Evolutionary conservation across 2,329 filamentous ascomycete species (phyloP).

Genomic region (Rutstroemia sydowiana): DNA sequence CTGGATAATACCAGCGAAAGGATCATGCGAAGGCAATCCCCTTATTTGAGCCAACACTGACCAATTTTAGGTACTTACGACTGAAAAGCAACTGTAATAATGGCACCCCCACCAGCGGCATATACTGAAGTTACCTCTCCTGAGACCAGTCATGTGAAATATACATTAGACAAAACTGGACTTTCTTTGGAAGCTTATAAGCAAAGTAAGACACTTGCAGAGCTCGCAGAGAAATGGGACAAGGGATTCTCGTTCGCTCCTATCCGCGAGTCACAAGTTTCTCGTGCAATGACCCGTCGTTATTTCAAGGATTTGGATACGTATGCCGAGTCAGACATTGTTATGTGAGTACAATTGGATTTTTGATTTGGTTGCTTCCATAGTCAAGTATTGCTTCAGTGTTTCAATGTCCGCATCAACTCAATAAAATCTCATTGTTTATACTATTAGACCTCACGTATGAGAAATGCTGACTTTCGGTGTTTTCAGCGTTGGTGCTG

Average conservation of each 20-base stretch:
- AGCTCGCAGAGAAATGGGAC: slow-evolving; percentile 72
- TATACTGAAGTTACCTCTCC: slow-evolving; percentile 37
- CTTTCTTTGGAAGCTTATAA: slow-evolving; percentile 39
- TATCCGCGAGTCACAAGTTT: slow-evolving; percentile 88
- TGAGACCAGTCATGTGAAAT: slow-evolving; percentile 30
- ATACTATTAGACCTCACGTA: no score
- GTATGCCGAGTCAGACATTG: slow-evolving; percentile 88
- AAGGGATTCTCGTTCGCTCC: slow-evolving; percentile 66
- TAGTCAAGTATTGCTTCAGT: no score
- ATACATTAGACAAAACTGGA: slow-evolving; percentile 44
- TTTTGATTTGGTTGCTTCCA: no score
- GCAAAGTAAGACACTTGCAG: slow-evolving; percentile 40
- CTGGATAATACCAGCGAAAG: slow-evolving; percentile 99
- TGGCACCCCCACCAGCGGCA: slow-evolving; percentile 73
- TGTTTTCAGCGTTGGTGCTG: slow-evolving; percentile 57
- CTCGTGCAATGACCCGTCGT: slow-evolving; percentile 84
- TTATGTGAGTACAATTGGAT: slow-evolving; percentile 45
- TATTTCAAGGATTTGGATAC: slow-evolving; percentile 87
- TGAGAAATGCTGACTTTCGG: no score
- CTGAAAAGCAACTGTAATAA: slow-evolving; percentile 38
- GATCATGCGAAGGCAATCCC: slow-evolving; percentile 69
- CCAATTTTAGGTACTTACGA: slow-evolving; percentile 34
- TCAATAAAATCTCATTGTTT: no score
- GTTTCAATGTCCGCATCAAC: no score
- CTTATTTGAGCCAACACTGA: slow-evolving; percentile 33